Evolutionary conservation across 2,329 filamentous ascomycete genomes (phyloP).

Genomic region (Calonectria pseudoreteaudii): DNA sequence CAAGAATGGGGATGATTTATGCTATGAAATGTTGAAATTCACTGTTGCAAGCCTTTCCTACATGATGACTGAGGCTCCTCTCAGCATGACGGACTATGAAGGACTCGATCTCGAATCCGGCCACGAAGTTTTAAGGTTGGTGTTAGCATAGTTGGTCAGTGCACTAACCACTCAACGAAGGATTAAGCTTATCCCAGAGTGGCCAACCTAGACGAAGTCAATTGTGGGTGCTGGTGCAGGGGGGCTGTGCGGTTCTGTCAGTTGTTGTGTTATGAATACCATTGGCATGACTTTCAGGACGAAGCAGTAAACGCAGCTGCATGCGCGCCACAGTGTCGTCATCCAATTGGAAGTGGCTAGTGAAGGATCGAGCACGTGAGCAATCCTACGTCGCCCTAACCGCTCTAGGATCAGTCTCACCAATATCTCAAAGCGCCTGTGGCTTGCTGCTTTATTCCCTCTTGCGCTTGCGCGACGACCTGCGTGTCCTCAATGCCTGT

Average conservation of each 20-base stretch:
- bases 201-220: neutral
- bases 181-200: neutral
- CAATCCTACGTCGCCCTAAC: neutral
- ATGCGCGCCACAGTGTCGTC: neutral
- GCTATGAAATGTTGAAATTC: neutral
- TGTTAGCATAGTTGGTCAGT: neutral
- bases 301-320: neutral
- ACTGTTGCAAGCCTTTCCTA: too few species aligned
- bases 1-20: too few species aligned
- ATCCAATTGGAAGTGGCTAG: neutral
- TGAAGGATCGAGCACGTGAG: neutral
- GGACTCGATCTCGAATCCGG: too few species aligned
- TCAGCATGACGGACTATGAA: too few species aligned
- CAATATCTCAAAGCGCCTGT: neutral
- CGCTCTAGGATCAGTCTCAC: neutral
- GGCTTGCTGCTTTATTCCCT: neutral
- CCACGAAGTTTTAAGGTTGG: too few species aligned
- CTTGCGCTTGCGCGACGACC: neutral
- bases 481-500: neutral
- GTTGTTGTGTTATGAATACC: too few species aligned
- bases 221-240: neutral
- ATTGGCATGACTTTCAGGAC: neutral
- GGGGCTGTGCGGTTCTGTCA: neutral
- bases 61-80: neutral
- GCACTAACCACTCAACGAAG: neutral